Percentiles rank a stretch among this genome's conserved stretches.
Evolutionary conservation across 2,329 filamentous ascomycete species (phyloP).

Genomic region (Colletotrichum chrysophilum): DNA sequence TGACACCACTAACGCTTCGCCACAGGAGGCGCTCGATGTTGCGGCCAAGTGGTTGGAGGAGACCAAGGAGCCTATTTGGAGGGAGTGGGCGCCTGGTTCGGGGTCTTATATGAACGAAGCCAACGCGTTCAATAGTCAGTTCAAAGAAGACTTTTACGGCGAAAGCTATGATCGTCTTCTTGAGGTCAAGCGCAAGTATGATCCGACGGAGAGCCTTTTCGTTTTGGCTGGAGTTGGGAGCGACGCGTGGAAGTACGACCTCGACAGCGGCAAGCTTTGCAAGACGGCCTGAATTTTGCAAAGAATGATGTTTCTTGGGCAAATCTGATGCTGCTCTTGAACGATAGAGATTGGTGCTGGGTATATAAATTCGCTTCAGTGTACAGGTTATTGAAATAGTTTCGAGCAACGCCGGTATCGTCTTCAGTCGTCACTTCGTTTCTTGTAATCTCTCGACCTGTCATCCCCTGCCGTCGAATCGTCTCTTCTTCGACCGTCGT

Average conservation of each 20-base stretch:
- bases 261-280: slow-evolving; percentile 15
- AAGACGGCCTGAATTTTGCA: not conserved
- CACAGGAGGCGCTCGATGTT: slow-evolving; percentile 31
- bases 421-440: not conserved
- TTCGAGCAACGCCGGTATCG: not conserved
- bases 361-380: not conserved
- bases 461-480: not conserved
- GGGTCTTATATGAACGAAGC: slow-evolving; percentile 36
- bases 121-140: slow-evolving; percentile 33
- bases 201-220: slow-evolving; percentile 33
- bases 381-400: not conserved
- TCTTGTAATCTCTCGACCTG: not conserved
- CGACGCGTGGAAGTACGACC: slow-evolving; percentile 25
- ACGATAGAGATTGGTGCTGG: not conserved
- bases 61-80: slow-evolving; percentile 32
- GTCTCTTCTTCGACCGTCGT: not conserved
- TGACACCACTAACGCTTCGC: not conserved
- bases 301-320: not conserved
- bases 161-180: slow-evolving; percentile 28
- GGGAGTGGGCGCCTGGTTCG: slow-evolving; percentile 27
- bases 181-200: slow-evolving; percentile 33
- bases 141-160: slow-evolving; percentile 33
- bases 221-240: slow-evolving; percentile 31
- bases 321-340: not conserved
- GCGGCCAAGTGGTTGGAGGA: slow-evolving; percentile 22